These are phyloP conservation scores for Zymoseptoria pseudotritici DNA, from an alignment of 2,329 filamentous ascomycete species.

Conservation along the genomic window DNA sequence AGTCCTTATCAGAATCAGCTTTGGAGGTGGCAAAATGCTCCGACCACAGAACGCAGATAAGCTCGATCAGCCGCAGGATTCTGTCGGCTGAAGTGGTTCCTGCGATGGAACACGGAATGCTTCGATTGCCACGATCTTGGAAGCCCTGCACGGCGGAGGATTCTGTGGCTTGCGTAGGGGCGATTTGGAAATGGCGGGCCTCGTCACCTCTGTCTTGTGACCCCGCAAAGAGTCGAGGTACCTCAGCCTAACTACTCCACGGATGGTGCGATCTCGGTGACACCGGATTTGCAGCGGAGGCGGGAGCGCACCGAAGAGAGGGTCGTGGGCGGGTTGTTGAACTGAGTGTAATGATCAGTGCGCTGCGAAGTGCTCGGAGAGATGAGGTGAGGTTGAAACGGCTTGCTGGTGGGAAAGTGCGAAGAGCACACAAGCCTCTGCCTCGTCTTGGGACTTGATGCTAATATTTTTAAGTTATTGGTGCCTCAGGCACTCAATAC, in stretches of 20 bases:
- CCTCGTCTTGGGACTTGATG: background rate
- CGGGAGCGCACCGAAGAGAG: background rate
- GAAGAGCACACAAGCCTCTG: background rate
- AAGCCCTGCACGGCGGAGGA: background rate
- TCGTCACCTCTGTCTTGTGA: background rate
- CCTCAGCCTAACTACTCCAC: background rate
- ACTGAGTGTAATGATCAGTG: background rate
- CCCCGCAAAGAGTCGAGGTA: background rate
- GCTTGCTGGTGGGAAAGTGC: background rate
- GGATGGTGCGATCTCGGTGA: background rate
- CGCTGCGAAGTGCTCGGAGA: background rate
- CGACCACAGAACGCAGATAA: too few relatives aligned
- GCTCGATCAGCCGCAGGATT: too few relatives aligned
- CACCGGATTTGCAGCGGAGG: background rate
- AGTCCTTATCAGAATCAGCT: too few relatives aligned
- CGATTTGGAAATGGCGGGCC: background rate
- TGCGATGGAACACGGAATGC: background rate
- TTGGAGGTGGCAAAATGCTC: too few relatives aligned
- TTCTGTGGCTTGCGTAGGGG: background rate
- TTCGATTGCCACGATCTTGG: background rate
- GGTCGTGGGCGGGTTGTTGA: too few relatives aligned
- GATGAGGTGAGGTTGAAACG: background rate
- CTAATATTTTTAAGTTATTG: background rate
- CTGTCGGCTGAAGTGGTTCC: too few relatives aligned
- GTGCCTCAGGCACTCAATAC: background rate